Conservation (phyloP, 768 basidiomycete genomes). For the Boletus pseudo-olivaceus region DNA sequence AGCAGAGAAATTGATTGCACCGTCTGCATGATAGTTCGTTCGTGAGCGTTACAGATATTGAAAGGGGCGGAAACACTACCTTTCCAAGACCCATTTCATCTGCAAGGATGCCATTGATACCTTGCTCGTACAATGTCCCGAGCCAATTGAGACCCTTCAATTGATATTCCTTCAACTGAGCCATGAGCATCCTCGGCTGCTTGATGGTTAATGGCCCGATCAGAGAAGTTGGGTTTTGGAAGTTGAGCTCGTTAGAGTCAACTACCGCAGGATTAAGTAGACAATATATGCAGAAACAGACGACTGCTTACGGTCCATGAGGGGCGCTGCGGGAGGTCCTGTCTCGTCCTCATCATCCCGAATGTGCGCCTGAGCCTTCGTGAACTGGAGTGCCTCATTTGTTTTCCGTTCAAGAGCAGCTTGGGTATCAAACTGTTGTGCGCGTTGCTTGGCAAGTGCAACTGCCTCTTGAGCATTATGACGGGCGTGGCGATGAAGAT, state of each 20-base stretch:
- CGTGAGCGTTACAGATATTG: background rate
- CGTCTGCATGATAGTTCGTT: constrained; percentile 49
- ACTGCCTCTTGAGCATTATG: constrained; percentile 90
- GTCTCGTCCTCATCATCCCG: constrained; percentile 41
- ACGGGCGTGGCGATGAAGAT: constrained; percentile 79
- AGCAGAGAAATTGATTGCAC: constrained; percentile 97
- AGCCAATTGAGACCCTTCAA: constrained; percentile 98
- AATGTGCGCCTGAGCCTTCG: constrained; percentile 49
- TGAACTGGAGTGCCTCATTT: constrained; percentile 69
- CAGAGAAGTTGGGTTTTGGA: constrained; percentile 95
- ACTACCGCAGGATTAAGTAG: constrained; percentile 42
- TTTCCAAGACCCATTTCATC: constrained; percentile 98
- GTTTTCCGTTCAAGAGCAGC: constrained; percentile 79
- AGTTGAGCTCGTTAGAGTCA: constrained; percentile 96
- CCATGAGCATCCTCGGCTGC: constrained; percentile 95
- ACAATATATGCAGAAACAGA: background rate
- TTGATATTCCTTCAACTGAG: constrained; percentile 97
- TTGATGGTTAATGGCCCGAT: constrained; percentile 80
- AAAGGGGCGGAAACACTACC: constrained; percentile 36
- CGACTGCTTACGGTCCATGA: constrained; percentile 66
- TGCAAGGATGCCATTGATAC: constrained; percentile 98
- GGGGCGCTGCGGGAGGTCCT: constrained; percentile 38
- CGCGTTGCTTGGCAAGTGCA: constrained; percentile 70
- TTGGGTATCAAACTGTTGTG: constrained; percentile 80
- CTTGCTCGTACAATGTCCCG: constrained; percentile 95